These are phyloP conservation scores for Tricladium varicosporioides DNA, from an alignment of 2,329 filamentous ascomycete genomes.

Conservation along the genomic window DNA sequence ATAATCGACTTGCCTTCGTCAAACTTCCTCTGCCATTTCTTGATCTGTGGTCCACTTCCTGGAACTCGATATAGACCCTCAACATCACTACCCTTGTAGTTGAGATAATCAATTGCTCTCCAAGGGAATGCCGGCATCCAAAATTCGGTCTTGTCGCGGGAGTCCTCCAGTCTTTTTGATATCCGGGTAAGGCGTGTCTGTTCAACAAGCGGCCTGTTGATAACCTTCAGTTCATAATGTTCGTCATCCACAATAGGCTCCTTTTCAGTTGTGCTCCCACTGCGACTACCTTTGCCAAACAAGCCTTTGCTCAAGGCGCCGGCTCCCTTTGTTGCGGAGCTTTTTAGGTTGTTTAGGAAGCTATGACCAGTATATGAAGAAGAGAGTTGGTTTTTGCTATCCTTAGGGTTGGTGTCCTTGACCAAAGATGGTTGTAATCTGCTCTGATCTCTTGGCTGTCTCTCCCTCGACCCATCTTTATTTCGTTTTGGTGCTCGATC, in stretches of 20 bases:
- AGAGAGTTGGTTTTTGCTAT: slow-evolving; percentile 38
- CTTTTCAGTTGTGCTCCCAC: slow-evolving; percentile 65
- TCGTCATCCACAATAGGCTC: slow-evolving; percentile 71
- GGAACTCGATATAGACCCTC: slow-evolving; percentile 92
- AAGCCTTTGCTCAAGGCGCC: slow-evolving; percentile 80
- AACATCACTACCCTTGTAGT: slow-evolving; percentile 90
- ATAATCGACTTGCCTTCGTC: slow-evolving; percentile 63
- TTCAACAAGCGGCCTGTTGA: slow-evolving; percentile 82
- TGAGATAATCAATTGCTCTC: slow-evolving; percentile 93
- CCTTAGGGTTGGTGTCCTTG: slow-evolving; percentile 30
- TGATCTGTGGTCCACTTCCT: slow-evolving; percentile 85
- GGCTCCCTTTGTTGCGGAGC: slow-evolving; percentile 69
- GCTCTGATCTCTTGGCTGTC: slow-evolving; percentile 34
- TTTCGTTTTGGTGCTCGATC: slow-evolving; percentile 56
- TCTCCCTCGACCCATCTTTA: slow-evolving; percentile 42
- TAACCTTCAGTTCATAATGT: slow-evolving; percentile 79
- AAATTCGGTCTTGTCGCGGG: slow-evolving; percentile 93
- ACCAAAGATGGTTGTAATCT: slow-evolving; percentile 36
- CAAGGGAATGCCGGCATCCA: slow-evolving; percentile 98
- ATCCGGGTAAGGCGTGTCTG: slow-evolving; percentile 91
- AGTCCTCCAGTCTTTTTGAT: slow-evolving; percentile 82
- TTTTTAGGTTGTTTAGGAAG: slow-evolving; percentile 73
- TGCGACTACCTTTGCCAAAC: slow-evolving; percentile 74
- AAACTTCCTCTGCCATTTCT: slow-evolving; percentile 90
- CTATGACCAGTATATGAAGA: slow-evolving; percentile 55